Evolutionary conservation across 2,329 filamentous ascomycete genomes (phyloP).

Genomic region (Talaromyces verruculosus): DNA sequence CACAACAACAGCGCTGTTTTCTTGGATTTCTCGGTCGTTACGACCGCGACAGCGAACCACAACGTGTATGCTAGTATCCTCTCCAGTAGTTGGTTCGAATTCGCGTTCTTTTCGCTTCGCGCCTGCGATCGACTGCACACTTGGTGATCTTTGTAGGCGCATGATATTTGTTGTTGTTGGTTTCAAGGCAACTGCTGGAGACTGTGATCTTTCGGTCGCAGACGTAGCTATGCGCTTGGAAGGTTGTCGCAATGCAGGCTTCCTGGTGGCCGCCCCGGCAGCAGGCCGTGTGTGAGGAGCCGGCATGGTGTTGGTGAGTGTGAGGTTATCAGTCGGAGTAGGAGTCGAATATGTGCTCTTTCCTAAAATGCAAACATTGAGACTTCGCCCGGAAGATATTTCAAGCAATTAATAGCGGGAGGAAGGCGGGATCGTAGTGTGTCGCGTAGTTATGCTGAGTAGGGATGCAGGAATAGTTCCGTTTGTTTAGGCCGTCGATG

Average conservation of each 20-base stretch:
- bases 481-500: conserved; percentile 20
- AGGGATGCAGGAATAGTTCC: conserved; percentile 3
- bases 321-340: background rate
- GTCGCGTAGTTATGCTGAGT: conserved; percentile 4
- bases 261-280: conserved; percentile 50
- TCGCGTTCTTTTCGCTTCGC: conserved; percentile 86
- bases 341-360: background rate
- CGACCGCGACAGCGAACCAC: conserved; percentile 92
- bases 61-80: conserved; percentile 96
- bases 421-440: background rate
- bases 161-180: conserved; percentile 50
- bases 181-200: conserved; percentile 69
- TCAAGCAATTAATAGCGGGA: background rate
- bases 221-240: conserved; percentile 55
- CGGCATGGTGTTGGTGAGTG: conserved; percentile 48
- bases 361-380: background rate
- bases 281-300: conserved; percentile 52
- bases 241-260: conserved; percentile 52
- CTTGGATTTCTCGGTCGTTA: conserved; percentile 85
- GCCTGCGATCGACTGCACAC: conserved; percentile 53
- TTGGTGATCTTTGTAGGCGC: conserved; percentile 45
- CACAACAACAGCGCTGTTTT: conserved; percentile 93
- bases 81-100: conserved; percentile 67
- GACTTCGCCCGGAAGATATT: background rate
- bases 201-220: conserved; percentile 58